Evolutionary conservation across 176 grass and related monocot genomes (phyloP).

Genomic region (Aegilops bicornis): DNA sequence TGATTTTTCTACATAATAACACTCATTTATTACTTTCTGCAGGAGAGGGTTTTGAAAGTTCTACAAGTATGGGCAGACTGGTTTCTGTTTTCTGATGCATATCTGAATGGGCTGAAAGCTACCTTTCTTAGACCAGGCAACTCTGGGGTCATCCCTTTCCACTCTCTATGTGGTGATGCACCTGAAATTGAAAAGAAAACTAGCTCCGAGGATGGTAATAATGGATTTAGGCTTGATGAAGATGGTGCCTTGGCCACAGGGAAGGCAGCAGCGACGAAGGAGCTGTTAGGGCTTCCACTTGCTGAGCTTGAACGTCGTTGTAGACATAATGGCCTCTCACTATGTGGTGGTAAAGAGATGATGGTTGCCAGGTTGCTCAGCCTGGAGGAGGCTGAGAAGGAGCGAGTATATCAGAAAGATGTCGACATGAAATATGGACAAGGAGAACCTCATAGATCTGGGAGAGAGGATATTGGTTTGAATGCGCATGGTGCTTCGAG

Average conservation of each 20-base stretch:
- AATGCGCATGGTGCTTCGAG: constrained; percentile 25
- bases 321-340: constrained; percentile 90
- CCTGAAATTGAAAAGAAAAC: constrained; percentile 90
- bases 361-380: constrained; percentile 95
- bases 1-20: constrained; percentile 19
- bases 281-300: constrained; percentile 81
- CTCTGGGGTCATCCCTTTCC: constrained; percentile 72
- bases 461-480: constrained; percentile 46
- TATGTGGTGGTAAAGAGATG: constrained; percentile 88
- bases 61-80: constrained; percentile 99
- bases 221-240: constrained; percentile 80
- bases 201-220: constrained; percentile 47
- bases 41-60: constrained; percentile 97
- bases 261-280: constrained; percentile 70
- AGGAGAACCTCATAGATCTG: constrained; percentile 31
- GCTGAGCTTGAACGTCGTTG: constrained; percentile 95
- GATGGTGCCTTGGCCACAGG: constrained; percentile 87
- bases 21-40: constrained; percentile 39
- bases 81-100: constrained; percentile 99
- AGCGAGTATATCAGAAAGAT: constrained; percentile 59
- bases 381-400: constrained; percentile 88
- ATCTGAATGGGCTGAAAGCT: constrained; percentile 80
- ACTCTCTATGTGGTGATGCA: constrained; percentile 89
- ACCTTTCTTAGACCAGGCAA: constrained; percentile 90
- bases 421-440: constrained; percentile 64